phyloP scores from a whole-genome alignment of 169 alveolate species.

The Cryptosporidium sp. region DNA sequence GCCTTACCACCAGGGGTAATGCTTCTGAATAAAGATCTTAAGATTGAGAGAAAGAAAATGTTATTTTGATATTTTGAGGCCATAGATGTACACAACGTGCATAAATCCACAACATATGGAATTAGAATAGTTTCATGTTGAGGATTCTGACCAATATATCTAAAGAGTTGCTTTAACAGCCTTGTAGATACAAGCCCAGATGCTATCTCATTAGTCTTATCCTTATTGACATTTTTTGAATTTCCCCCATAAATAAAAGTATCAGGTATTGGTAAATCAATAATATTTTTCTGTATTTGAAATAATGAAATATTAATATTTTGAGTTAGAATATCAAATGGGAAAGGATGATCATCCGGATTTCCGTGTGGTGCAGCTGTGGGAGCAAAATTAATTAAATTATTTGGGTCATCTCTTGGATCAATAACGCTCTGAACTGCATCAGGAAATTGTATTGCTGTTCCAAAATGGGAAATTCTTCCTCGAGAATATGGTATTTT shows the following conservation, averaged over 20 bases:
- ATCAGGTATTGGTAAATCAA: constrained; percentile 59
- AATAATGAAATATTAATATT: constrained; percentile 42
- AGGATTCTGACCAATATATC: constrained; percentile 74
- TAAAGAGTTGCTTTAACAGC: constrained; percentile 58
- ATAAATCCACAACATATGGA: constrained; percentile 60
- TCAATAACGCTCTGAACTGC: constrained; percentile 16
- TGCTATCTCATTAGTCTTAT: constrained; percentile 23
- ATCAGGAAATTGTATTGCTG: background rate
- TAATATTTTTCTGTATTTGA: constrained; percentile 34
- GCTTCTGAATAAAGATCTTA: constrained; percentile 65
- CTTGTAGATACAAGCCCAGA: constrained; percentile 60
- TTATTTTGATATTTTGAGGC: constrained; percentile 60
- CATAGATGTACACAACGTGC: constrained; percentile 47
- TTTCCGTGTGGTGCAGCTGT: constrained; percentile 77
- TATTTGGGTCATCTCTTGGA: constrained; percentile 71
- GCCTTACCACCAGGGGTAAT: constrained; percentile 76
- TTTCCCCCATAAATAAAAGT: constrained; percentile 40
- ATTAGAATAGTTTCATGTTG: constrained; percentile 54
- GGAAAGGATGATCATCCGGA: constrained; percentile 37
- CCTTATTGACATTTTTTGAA: background rate
- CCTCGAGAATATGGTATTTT: constrained; percentile 74
- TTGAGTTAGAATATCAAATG: constrained; percentile 75
- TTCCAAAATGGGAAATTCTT: constrained; percentile 53
- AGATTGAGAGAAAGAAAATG: constrained; percentile 37
- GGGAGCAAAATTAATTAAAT: constrained; percentile 65